phyloP scores from a whole-genome alignment of 345 rosid genomes.

The Gossypium longicalyx region DNA sequence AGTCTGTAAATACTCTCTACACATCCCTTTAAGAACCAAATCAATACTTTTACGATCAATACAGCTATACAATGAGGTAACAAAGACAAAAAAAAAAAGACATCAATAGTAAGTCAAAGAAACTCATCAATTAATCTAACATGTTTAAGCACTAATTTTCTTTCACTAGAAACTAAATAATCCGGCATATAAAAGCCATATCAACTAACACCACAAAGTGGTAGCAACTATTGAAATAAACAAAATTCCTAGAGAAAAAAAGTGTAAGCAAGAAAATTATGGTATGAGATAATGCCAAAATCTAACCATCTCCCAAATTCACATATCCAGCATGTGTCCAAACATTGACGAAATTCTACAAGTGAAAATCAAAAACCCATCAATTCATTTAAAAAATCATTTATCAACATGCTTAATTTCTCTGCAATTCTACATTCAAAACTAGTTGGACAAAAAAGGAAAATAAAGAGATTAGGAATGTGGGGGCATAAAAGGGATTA shows the following conservation, averaged over 20 bases:
- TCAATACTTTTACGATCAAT: slow-evolving; percentile 97
- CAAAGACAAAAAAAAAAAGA: background rate
- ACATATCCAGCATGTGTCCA: slow-evolving; percentile 65
- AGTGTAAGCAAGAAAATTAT: slow-evolving; percentile 90
- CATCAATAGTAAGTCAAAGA: slow-evolving; percentile 3
- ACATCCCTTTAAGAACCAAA: slow-evolving; percentile 75
- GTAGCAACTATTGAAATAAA: slow-evolving; percentile 38
- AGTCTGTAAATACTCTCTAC: slow-evolving; percentile 79
- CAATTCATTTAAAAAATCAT: no score
- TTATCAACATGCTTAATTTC: no score
- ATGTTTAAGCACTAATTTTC: background rate
- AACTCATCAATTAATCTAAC: background rate
- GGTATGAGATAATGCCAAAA: slow-evolving; percentile 98
- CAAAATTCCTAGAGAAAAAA: slow-evolving; percentile 87
- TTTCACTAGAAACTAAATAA: background rate
- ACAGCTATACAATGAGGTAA: slow-evolving; percentile 40
- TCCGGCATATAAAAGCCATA: background rate
- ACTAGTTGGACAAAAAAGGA: no score
- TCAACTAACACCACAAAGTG: background rate
- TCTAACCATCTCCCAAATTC: slow-evolving; percentile 93
- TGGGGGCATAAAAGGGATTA: no score
- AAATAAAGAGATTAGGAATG: no score
- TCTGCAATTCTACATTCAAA: no score
- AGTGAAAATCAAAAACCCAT: no score
- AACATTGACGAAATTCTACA: background rate